Percentiles rank a stretch among this genome's conserved stretches.
These are phyloP conservation scores for Penicillium robsamsonii DNA, from an alignment of 495 filamentous ascomycete genomes.

Conservation along the genomic window DNA sequence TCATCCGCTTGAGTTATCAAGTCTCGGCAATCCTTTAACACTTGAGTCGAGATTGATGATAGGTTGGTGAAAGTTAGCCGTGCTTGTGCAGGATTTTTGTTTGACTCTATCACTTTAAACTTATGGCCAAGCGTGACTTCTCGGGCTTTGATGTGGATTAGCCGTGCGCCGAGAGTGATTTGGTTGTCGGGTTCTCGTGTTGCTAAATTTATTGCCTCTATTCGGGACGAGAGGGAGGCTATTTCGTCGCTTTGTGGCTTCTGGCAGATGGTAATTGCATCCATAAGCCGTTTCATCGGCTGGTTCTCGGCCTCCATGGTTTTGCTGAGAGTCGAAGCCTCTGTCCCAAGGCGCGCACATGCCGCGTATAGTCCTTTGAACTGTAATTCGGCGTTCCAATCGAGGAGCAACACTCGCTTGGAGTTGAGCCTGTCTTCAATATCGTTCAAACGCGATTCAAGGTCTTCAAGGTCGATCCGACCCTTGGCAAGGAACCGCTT, in stretches of 20 bases:
- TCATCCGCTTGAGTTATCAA: constrained; percentile 13
- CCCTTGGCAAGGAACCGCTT: constrained; percentile 17
- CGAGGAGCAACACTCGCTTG: neutral
- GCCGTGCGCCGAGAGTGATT: constrained; percentile 12
- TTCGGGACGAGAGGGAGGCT: neutral
- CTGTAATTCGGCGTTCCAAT: no score
- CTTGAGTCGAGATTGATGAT: neutral
- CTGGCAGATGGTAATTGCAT: constrained; percentile 9
- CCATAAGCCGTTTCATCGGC: constrained; percentile 14
- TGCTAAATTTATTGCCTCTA: neutral
- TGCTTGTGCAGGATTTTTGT: neutral
- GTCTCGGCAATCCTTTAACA: neutral
- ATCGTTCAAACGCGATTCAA: neutral
- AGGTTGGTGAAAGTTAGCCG: neutral
- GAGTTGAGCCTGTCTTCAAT: neutral
- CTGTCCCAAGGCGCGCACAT: neutral
- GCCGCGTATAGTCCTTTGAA: no score
- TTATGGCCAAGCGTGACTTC: neutral
- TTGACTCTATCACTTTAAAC: neutral
- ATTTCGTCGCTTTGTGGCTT: neutral
- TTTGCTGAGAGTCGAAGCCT: neutral
- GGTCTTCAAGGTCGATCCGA: constrained; percentile 2
- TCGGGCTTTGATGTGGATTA: constrained; percentile 4
- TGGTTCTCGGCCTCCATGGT: constrained; percentile 11
- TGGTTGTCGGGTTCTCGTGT: constrained; percentile 6